phyloP scores from a whole-genome alignment of 2,329 filamentous ascomycete genomes.

The Tolypocladium tropicale region DNA sequence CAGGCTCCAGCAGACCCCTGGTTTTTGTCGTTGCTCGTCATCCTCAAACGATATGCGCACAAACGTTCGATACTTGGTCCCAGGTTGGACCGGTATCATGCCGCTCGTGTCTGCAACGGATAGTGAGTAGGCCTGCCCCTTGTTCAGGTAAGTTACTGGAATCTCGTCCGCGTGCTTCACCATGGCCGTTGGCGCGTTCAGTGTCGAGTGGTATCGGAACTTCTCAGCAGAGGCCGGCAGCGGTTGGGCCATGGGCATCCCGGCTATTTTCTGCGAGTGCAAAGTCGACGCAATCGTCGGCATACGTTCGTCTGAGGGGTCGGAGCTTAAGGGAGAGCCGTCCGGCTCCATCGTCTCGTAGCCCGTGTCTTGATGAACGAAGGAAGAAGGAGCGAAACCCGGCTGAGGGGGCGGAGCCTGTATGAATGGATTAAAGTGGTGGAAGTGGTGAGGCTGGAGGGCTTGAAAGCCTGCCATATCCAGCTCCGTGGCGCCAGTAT shows the following conservation, averaged over 20 bases:
- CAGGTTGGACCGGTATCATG: constrained; percentile 44
- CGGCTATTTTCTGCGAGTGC: constrained; percentile 38
- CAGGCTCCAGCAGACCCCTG: constrained; percentile 71
- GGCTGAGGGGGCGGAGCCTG: constrained; percentile 45
- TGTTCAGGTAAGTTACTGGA: constrained; percentile 95
- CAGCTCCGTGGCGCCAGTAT: constrained; percentile 46
- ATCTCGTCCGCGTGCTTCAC: constrained; percentile 83
- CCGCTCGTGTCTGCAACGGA: constrained; percentile 71
- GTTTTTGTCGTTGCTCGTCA: constrained; percentile 79
- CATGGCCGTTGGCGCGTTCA: constrained; percentile 96
- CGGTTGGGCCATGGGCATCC: constrained; percentile 32
- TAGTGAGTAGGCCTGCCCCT: constrained; percentile 87
- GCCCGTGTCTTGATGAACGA: constrained; percentile 68
- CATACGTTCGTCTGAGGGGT: constrained; percentile 39
- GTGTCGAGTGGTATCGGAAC: constrained; percentile 80
- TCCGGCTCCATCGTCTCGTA: constrained; percentile 75
- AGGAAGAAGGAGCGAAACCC: constrained; percentile 67
- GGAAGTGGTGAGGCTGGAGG: constrained; percentile 49
- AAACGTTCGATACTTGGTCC: constrained; percentile 74
- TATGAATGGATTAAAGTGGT: constrained; percentile 62
- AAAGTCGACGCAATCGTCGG: constrained; percentile 50
- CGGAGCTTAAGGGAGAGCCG: constrained; percentile 54
- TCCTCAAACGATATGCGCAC: constrained; percentile 97
- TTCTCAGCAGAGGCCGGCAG: constrained; percentile 51
- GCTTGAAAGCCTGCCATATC: constrained; percentile 61